Evolutionary conservation across 2,329 filamentous ascomycete species (phyloP).

Genomic region (Aspergillus aculeatus): DNA sequence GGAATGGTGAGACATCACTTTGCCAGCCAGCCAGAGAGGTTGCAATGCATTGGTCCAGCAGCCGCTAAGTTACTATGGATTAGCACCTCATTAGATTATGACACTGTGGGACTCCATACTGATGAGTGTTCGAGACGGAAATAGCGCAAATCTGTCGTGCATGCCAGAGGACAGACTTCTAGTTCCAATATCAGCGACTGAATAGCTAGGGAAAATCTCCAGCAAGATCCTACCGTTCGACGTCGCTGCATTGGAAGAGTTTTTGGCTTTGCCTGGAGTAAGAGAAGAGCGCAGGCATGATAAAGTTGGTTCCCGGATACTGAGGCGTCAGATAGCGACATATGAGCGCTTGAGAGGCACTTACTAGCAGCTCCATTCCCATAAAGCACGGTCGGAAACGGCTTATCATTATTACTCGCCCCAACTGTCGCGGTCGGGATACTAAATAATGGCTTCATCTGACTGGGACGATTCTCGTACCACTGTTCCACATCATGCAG

Average conservation of each 20-base stretch:
- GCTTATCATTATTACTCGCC: constrained; percentile 12
- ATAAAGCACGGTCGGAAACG: constrained; percentile 29
- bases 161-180: constrained; percentile 49
- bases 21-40: constrained; percentile 50
- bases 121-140: constrained; percentile 45
- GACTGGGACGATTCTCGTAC: constrained; percentile 34
- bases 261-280: constrained; percentile 34
- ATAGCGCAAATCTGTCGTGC: constrained; percentile 50
- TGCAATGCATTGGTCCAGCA: constrained; percentile 49
- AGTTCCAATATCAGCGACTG: not conserved
- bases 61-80: constrained; percentile 23
- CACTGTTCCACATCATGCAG: constrained; percentile 45
- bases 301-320: constrained; percentile 39
- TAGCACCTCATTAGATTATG: not conserved
- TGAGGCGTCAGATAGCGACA: constrained; percentile 3
- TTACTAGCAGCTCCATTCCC: constrained; percentile 29
- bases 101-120: constrained; percentile 22
- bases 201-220: not conserved
- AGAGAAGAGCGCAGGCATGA: constrained; percentile 29
- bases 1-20: constrained; percentile 46
- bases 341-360: not conserved
- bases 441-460: constrained; percentile 30
- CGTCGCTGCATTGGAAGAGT: constrained; percentile 18
- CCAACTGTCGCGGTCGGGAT: constrained; percentile 14
- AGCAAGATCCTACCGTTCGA: constrained; percentile 22